A percentile compares a stretch with the other conserved stretches of the same genome.
Conservation (phyloP, 208 protist genomes). For the Histomonas meleagridis region DNA sequence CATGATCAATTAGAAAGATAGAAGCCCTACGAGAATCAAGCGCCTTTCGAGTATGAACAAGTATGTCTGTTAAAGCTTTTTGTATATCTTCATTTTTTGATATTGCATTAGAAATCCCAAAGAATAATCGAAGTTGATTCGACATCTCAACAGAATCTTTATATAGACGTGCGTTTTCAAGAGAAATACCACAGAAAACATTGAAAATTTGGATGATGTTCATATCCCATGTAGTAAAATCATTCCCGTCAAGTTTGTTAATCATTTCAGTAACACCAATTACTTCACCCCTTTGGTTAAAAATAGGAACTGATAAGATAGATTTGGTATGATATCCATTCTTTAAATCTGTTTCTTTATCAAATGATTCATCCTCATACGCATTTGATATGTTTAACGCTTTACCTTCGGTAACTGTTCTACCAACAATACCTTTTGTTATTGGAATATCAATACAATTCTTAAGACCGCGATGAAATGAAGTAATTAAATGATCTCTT, state of each 20-base stretch:
- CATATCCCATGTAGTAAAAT: background rate
- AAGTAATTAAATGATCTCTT: background rate
- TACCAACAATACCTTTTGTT: slow-evolving; percentile 39
- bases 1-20: background rate
- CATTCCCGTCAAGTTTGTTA: slow-evolving; percentile 38
- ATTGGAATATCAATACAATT: slow-evolving; percentile 38
- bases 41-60: background rate
- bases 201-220: slow-evolving; percentile 23
- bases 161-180: background rate
- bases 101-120: background rate
- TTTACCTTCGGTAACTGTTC: slow-evolving; percentile 42
- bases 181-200: slow-evolving; percentile 28
- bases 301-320: slow-evolving; percentile 55
- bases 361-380: slow-evolving; percentile 53
- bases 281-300: slow-evolving; percentile 44
- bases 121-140: background rate
- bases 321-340: slow-evolving; percentile 51
- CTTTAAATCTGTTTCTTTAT: slow-evolving; percentile 47
- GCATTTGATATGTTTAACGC: slow-evolving; percentile 51
- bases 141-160: background rate
- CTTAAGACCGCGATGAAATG: background rate
- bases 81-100: background rate
- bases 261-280: slow-evolving; percentile 50
- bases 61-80: background rate
- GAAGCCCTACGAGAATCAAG: background rate